Conservation (phyloP, 2,329 filamentous ascomycete species). For the Graphilbum sp. region DNA sequence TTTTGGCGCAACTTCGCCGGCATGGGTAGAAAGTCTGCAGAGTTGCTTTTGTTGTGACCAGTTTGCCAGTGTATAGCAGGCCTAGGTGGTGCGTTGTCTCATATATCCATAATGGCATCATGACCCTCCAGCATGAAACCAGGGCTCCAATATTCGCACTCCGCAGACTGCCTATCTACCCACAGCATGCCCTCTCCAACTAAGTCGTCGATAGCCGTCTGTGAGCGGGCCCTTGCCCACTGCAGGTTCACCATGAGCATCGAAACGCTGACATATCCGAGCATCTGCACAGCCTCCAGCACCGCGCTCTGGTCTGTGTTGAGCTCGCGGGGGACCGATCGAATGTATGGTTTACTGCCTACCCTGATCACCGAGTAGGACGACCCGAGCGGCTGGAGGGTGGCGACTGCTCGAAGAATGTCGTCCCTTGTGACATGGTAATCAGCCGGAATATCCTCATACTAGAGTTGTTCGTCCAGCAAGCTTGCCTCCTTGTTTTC, state of each 20-base stretch:
- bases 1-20: no score
- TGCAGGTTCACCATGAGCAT: constrained; percentile 77
- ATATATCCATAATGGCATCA: constrained; percentile 12
- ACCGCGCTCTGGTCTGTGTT: constrained; percentile 89
- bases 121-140: constrained; percentile 45
- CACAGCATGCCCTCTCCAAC: constrained; percentile 81
- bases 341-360: constrained; percentile 72
- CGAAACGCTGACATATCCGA: constrained; percentile 78
- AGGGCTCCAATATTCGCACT: constrained; percentile 90
- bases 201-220: constrained; percentile 81
- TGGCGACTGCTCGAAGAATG: constrained; percentile 74
- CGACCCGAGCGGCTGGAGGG: constrained; percentile 71
- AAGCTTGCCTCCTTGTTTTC: no score
- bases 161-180: constrained; percentile 71
- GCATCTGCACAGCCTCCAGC: constrained; percentile 74
- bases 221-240: constrained; percentile 73
- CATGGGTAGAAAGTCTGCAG: no score
- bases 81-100: no score
- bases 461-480: no score
- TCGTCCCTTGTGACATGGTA: no score
- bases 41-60: no score
- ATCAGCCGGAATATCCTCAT: no score
- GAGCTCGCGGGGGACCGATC: constrained; percentile 85
- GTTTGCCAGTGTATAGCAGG: no score
- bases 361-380: constrained; percentile 76